Base-by-base conservation (phyloP, 192 early-diverging fungal species). In the Thamnidium elegans region DNA sequence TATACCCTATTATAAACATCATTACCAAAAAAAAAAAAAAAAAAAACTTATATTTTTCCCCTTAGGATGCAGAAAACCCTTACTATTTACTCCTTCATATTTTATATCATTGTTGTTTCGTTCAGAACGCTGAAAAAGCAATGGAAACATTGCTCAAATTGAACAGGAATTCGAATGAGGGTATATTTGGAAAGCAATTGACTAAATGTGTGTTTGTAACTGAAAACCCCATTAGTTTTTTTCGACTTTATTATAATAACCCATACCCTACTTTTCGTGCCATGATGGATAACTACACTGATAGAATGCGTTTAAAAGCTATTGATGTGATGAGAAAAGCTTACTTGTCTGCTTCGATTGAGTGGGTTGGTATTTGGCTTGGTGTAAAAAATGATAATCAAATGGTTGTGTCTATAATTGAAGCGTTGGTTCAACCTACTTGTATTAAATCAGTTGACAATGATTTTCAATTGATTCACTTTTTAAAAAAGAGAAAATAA, bases 31-130 rank as follows among this genome's bases (percentile, higher is more conserved):
- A 47, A 42, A 26, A 6, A 13, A 4, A 3, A 21, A 8, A n/a
- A n/a, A 3, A 11, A n/a, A 0, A 21, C 3, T 31, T 61, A 20
- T 11, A 13, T 44, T 45, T 44, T 43, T 17, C 21, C 10, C 3
- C 10, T 7, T 11, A 62, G 43, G 19, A 62, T 3, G n/a, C 36
- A 30, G 15, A 44, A 6, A 62, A 62, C n/a, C 9, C 43, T 31
- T 62, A 62, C 21, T 48, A 62, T 30, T 6, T n/a, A n/a, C 15
- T 43, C 7, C 44, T 62, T 1, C 20, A 62, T 62, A 19, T 54
- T 30, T 15, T 48, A 13, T 48, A 5, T 14, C 45, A 46, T 47
- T 50, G 21, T 23, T 50, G 36, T 10, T 26, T 30, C 5, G 9
- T 50, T 13, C 30, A 62, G 26, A 43, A 62, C 13, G 0, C 14